A percentile compares a stretch with the other conserved stretches of the same genome.
Evolutionary conservation across 345 rosid species (phyloP).

Genomic region (Eucalyptus curtisii): DNA sequence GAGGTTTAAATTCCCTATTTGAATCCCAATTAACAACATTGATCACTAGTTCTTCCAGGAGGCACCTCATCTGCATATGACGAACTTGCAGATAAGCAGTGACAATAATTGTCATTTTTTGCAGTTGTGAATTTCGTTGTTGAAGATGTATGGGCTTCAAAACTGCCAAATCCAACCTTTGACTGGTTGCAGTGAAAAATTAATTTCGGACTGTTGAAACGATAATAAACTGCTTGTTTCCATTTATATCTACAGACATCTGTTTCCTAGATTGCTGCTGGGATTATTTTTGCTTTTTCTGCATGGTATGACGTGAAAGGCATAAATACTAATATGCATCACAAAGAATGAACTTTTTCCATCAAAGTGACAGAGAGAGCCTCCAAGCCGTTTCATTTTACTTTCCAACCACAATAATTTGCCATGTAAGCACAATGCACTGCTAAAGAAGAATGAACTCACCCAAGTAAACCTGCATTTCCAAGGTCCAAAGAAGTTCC

Average conservation of each 20-base stretch:
- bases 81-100: not conserved
- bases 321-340: not conserved
- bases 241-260: not conserved
- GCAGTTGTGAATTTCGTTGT: not conserved
- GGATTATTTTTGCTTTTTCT: not conserved
- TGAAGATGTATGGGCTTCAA: not conserved
- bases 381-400: not conserved
- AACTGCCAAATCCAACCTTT: not conserved
- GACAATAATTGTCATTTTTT: not conserved
- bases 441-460: constrained; percentile 4
- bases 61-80: not conserved
- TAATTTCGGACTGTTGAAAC: not conserved
- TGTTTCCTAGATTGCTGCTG: not conserved
- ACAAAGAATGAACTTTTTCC: not conserved
- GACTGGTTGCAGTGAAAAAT: not conserved
- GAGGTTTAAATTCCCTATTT: not conserved
- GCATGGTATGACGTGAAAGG: not conserved
- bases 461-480: constrained; percentile 89
- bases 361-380: not conserved
- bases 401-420: not conserved
- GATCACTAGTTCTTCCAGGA: not conserved
- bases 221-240: not conserved
- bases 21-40: not conserved
- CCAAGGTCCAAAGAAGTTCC: constrained; percentile 78
- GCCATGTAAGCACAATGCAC: not conserved